Conservation (phyloP, 2,329 filamentous ascomycete species). For the Zelopaecilomyces penicillatus region DNA sequence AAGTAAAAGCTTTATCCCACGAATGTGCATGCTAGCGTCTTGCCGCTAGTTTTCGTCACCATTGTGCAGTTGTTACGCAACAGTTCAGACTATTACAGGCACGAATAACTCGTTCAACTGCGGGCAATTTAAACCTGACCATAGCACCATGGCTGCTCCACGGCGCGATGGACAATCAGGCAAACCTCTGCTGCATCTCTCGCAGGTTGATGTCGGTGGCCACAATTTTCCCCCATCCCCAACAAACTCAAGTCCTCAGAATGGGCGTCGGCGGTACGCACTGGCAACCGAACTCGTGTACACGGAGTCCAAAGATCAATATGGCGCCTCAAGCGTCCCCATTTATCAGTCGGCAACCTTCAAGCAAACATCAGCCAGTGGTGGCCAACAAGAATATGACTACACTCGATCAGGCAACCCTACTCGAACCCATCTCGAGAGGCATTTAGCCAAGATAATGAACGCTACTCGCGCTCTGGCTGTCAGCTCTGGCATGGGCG, state of each 20-base stretch:
- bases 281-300: constrained; percentile 95
- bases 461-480: constrained; percentile 83
- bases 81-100: constrained; percentile 1
- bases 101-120: too few relatives aligned
- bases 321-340: constrained; percentile 89
- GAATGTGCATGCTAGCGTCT: not conserved
- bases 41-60: not conserved
- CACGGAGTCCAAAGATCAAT: constrained; percentile 93
- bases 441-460: constrained; percentile 98
- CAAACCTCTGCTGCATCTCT: constrained; percentile 28
- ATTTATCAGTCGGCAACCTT: constrained; percentile 99
- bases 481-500: constrained; percentile 95
- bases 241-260: constrained; percentile 81
- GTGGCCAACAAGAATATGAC: constrained; percentile 83
- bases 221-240: constrained; percentile 85
- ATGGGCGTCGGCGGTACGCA: constrained; percentile 75
- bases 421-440: constrained; percentile 89
- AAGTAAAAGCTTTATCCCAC: not conserved
- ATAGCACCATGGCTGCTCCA: constrained; percentile 19
- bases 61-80: constrained; percentile 1
- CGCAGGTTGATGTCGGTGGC: constrained; percentile 69
- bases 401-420: constrained; percentile 98
- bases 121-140: not conserved
- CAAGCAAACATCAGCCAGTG: constrained; percentile 76
- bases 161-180: constrained; percentile 18